Conservation (phyloP, 108 stramenopile genomes). For the Pseudonitzschia delicatissima region DNA sequence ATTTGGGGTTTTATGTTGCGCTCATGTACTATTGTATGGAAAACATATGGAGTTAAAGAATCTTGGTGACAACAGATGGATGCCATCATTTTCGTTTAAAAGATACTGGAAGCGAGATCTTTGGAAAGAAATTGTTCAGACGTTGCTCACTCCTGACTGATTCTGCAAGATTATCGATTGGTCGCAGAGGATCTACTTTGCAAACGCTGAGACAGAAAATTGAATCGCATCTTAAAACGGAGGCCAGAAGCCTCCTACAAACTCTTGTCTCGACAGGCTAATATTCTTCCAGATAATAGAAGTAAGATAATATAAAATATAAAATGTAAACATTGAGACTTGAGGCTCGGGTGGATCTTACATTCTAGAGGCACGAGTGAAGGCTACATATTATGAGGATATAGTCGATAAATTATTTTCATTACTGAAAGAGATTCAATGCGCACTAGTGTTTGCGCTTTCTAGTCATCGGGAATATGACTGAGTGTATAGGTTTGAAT, state of each 20-base stretch:
- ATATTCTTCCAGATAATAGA: conserved; percentile 27
- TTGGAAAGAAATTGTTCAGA: conserved; percentile 62
- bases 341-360: no score
- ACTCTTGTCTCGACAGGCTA: conserved; percentile 25
- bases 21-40: conserved; percentile 69
- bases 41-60: conserved; percentile 52
- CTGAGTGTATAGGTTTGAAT: no score
- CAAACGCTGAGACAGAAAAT: conserved; percentile 30
- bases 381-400: no score
- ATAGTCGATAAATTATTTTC: no score
- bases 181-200: conserved; percentile 34
- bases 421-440: no score
- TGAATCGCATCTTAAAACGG: conserved; percentile 16
- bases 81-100: conserved; percentile 41
- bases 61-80: conserved; percentile 45
- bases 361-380: no score
- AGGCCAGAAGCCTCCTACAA: conserved; percentile 12
- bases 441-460: no score
- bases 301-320: conserved; percentile 9
- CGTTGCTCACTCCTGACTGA: conserved; percentile 62
- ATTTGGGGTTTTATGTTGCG: conserved; percentile 62
- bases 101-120: conserved; percentile 69
- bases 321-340: no score
- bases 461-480: no score
- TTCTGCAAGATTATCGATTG: conserved; percentile 32